Evolutionary conservation across 192 early-diverging fungal genomes (phyloP), one percentile per base, ranked within the genome.

Genomic region (Mortierella hygrophila): DNA sequence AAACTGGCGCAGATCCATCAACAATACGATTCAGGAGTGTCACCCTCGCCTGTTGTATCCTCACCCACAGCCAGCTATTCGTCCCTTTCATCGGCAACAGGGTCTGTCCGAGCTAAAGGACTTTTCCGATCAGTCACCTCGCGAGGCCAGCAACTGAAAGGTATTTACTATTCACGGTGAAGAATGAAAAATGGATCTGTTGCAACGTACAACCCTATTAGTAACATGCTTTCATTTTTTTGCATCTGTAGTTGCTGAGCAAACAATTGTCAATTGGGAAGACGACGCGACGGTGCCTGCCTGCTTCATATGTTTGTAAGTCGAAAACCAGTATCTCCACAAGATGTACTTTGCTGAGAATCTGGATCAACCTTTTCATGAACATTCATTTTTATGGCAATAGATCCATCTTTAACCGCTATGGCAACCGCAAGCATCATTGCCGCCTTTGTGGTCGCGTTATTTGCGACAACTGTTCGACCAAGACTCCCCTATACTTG

Each of bases 381-480:
- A 7, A 20, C 20, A 6, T 21, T 41, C 8, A 44, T 47, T 38
- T 32, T 13, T 18, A 26, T 74, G 42, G 37, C 18, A 41, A 46
- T 76, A 89, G 89, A 46, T 82, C 82, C 2, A 35, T 87, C 4
- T 92, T 93, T 74, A 91, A 88, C 8, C 83, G 84, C n/a, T 81
- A 94, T 38, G 87, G 92, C 3, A 91, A 92, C 73, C 91, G 95
- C 32, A 90, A 93, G 23, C 95, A 95, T 75, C 95, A 95, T 80
- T 95, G 95, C 75, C 90, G 95, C 13, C 76, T 95, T 6, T 95
- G 95, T 74, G 95, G 95, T 9, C 89, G 92, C 9, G 90, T 94
- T 11, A 84, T 94, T 13, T 94, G 94, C 77, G 91, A 88, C 47
- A 88, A 90, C 41, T 95, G 94, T 75, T 94, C 93, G 5, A 79